Base-by-base conservation (phyloP, 1,284 basidiomycete species). In the Cutaneotrichosporon sp. region DNA sequence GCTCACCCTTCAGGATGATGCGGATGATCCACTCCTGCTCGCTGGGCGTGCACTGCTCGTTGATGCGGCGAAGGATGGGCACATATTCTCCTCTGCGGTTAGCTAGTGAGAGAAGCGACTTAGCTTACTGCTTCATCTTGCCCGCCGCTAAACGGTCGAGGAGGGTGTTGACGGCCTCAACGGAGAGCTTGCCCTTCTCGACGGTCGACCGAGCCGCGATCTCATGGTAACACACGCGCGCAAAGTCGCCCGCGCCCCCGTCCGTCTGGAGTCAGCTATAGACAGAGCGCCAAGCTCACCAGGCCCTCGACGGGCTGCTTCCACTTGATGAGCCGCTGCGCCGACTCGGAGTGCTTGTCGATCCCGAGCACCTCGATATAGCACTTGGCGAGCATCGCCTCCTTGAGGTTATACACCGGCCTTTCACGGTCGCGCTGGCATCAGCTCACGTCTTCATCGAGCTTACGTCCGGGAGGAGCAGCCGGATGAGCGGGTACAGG, bases 1-100 rank as follows among this genome's bases (percentile, higher is more conserved):
- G n/a, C n/a, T 45, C 36, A 73, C 78, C 94, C 84, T 97, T 95
- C 22, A 98, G 82, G 52, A 98, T 90, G 72, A 98, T 92, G 4
- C 92, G 86, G 16, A 91, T 88, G 58, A 97, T 87, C 95, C 95
- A 98, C 59, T 87, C 85, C 72, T 95, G 92, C 72, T 97, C 91
- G 63, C 87, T 85, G 0, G 92, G 82, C 0, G 91, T 92, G 27
- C 87, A 82, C 51, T 86, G 84, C 69, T 90, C 89, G 72, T 92
- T 91, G 14, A 95, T 81, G 10, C 85, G 83, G 62, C 89, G 86
- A 59, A 95, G 75, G 29, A 92, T 85, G 53, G 85, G 87, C 1
- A 87, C 84, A 69, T 93, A 90, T 9, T 85, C 72, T 24, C 89
- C 86, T 38, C 92, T 95, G 45, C 16, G 22, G n/a, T 25, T 5